Evolutionary conservation across 768 basidiomycete genomes (phyloP).

Genomic region (Podaxis pistillaris): DNA sequence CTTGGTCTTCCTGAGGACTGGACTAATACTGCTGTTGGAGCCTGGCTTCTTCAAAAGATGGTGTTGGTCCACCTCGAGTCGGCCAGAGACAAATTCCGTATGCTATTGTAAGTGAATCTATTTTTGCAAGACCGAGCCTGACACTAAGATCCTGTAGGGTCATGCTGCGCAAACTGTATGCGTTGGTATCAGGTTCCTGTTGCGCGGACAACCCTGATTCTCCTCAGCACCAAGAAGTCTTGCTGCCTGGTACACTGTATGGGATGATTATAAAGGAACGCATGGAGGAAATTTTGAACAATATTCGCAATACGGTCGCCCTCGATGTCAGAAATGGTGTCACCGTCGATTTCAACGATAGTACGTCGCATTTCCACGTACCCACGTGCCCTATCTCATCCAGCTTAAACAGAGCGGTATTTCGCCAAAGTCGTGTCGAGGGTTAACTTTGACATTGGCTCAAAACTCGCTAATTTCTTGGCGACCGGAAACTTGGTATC

Average conservation of each 20-base stretch:
- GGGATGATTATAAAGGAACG: constrained; percentile 98
- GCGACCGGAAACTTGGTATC: constrained; percentile 97
- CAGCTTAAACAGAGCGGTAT: constrained; percentile 61
- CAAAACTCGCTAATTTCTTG: constrained; percentile 88
- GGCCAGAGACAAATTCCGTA: constrained; percentile 90
- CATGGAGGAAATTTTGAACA: constrained; percentile 83
- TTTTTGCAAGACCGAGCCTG: not conserved
- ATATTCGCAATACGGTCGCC: constrained; percentile 65
- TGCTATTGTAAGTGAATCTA: constrained; percentile 73
- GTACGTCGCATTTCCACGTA: constrained; percentile 41
- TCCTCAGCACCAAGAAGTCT: constrained; percentile 96
- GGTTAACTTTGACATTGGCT: constrained; percentile 90
- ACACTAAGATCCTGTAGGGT: constrained; percentile 51
- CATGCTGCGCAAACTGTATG: constrained; percentile 95
- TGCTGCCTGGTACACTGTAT: constrained; percentile 90
- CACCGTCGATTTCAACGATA: constrained; percentile 85
- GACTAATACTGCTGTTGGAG: constrained; percentile 79
- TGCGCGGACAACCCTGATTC: constrained; percentile 98
- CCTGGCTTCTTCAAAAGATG: constrained; percentile 80
- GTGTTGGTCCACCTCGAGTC: constrained; percentile 86
- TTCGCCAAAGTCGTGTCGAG: constrained; percentile 71
- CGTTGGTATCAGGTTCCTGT: constrained; percentile 85
- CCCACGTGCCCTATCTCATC: not conserved
- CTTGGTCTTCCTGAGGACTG: constrained; percentile 91
- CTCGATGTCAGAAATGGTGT: constrained; percentile 76